These are phyloP conservation scores for Penicillium crustosum DNA, from an alignment of 2,329 filamentous ascomycete species.

Conservation along the genomic window DNA sequence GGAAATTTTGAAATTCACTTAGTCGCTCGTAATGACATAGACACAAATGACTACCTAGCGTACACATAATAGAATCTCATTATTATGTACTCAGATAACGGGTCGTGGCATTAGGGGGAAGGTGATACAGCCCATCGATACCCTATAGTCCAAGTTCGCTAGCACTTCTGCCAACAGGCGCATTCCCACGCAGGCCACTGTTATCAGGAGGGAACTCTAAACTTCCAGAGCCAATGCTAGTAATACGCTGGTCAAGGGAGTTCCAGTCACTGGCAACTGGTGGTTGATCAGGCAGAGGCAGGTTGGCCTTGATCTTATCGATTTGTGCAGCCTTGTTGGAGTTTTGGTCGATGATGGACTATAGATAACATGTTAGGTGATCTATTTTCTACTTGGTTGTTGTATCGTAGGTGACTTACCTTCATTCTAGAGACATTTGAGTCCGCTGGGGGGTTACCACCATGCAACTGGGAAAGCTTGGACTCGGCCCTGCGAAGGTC, in stretches of 20 bases:
- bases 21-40: conserved; percentile 19
- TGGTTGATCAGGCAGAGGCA: conserved; percentile 76
- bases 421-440: conserved; percentile 30
- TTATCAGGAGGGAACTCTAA: conserved; percentile 51
- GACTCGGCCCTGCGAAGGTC: not conserved
- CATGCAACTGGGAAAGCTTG: not conserved
- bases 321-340: conserved; percentile 63
- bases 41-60: conserved; percentile 17
- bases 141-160: conserved; percentile 61
- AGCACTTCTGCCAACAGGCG: conserved; percentile 57
- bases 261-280: conserved; percentile 77
- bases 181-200: conserved; percentile 58
- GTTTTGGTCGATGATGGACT: conserved; percentile 44
- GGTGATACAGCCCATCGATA: conserved; percentile 55
- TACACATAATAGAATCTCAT: conserved; percentile 15
- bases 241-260: conserved; percentile 65
- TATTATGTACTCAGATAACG: conserved; percentile 41
- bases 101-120: conserved; percentile 61
- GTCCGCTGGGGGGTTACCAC: not conserved
- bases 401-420: conserved; percentile 31
- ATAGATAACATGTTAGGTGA: not conserved
- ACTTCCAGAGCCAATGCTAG: conserved; percentile 68
- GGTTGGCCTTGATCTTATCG: conserved; percentile 66
- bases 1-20: conserved; percentile 7
- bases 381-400: too few species aligned